Percentiles rank a stretch among this genome's conserved stretches.
phyloP scores from a whole-genome alignment of 208 protist species.

The Trypanosoma scelopori region DNA sequence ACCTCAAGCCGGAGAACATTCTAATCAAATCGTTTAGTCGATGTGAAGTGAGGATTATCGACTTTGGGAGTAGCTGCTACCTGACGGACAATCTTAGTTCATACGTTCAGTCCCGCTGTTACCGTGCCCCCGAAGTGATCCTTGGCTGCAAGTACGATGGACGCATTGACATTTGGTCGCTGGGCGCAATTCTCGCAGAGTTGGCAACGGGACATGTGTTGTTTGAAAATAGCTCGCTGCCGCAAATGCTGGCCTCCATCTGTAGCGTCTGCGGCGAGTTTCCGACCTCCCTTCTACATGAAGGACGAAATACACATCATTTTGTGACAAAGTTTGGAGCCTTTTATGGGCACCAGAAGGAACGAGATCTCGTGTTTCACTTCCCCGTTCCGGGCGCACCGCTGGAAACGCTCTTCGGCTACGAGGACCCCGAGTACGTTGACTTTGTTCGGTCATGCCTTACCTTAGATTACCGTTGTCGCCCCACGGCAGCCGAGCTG shows the following conservation, averaged over 20 bases:
- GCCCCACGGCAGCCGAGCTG: constrained; percentile 37
- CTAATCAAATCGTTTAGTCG: constrained; percentile 73
- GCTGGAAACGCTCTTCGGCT: constrained; percentile 36
- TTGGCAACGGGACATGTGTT: constrained; percentile 76
- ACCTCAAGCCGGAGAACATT: constrained; percentile 91
- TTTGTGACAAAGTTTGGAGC: constrained; percentile 36
- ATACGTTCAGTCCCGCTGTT: constrained; percentile 72
- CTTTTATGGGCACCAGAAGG: constrained; percentile 32
- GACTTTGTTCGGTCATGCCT: constrained; percentile 47
- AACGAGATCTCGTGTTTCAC: constrained; percentile 28
- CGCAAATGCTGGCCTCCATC: constrained; percentile 69
- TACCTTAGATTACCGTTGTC: constrained; percentile 31
- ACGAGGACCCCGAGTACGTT: constrained; percentile 50
- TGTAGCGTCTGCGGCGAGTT: constrained; percentile 46
- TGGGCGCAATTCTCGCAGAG: constrained; percentile 93
- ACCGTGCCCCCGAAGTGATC: constrained; percentile 68
- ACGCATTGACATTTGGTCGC: constrained; percentile 97
- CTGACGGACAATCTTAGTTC: constrained; percentile 65
- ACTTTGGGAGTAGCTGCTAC: constrained; percentile 86
- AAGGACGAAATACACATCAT: constrained; percentile 41
- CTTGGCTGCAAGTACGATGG: constrained; percentile 74
- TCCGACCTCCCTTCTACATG: constrained; percentile 37
- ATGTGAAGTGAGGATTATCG: constrained; percentile 85
- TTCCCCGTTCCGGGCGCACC: constrained; percentile 35
- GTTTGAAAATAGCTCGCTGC: constrained; percentile 80